These are phyloP conservation scores for Candida anglica DNA, from an alignment of 805 yeast genomes.

Conservation along the genomic window DNA sequence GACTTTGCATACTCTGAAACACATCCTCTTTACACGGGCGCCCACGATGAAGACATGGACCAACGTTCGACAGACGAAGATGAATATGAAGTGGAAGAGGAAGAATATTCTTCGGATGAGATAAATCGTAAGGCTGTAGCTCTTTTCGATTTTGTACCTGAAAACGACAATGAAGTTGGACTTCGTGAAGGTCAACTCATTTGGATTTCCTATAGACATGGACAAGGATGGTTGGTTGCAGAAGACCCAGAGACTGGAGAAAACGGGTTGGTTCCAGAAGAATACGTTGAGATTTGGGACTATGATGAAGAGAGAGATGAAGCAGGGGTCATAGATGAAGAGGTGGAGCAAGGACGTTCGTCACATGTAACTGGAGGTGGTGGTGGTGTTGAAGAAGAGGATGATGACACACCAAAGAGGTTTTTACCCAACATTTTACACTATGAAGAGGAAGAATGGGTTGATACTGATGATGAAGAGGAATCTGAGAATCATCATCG, in stretches of 20 bases:
- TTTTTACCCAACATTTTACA: conserved; percentile 2
- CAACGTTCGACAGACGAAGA: conserved; percentile 5
- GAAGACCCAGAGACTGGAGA: conserved; percentile 70
- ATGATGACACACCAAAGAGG: conserved; percentile 1
- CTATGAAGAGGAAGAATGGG: conserved; percentile 15
- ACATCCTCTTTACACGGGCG: conserved; percentile 71
- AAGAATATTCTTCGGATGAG: conserved; percentile 24
- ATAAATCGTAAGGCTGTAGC: conserved; percentile 70
- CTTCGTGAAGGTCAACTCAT: conserved; percentile 77
- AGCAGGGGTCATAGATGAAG: conserved; percentile 14
- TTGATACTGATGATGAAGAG: conserved; percentile 16
- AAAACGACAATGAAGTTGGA: conserved; percentile 87
- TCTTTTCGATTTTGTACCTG: conserved; percentile 84
- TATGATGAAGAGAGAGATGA: conserved; percentile 22
- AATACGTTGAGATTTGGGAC: conserved; percentile 63
- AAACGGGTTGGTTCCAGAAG: conserved; percentile 94
- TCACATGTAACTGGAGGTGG: background rate
- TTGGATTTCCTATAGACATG: conserved; percentile 86
- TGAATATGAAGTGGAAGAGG: conserved; percentile 9
- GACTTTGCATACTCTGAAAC: conserved; percentile 78
- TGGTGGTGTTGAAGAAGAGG: background rate
- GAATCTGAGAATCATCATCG: no score
- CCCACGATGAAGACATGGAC: conserved; percentile 1
- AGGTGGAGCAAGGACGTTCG: conserved; percentile 3
- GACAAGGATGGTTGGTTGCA: conserved; percentile 98